Base-by-base conservation (phyloP, 495 filamentous ascomycete species). In the Penicillium fimorum region DNA sequence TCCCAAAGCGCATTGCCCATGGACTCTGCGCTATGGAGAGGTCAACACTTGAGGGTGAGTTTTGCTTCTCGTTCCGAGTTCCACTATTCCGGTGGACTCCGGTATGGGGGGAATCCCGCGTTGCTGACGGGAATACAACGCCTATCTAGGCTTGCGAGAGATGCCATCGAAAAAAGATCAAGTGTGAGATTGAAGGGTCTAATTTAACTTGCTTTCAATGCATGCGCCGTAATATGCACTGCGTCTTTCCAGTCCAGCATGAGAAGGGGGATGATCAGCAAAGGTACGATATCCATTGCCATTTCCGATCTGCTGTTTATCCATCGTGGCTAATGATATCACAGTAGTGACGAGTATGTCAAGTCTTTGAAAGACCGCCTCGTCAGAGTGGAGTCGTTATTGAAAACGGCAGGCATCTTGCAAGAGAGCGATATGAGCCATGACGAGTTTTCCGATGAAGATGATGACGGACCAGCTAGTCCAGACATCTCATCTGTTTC, bases 151-250 rank as follows among this genome's bases (percentile, higher is more conserved):
- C 92, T 48, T 98, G 93, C 77, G 92, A 96, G 66, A 92, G 91
- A 89, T 98, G 94, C 67, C 84, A 90, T 63, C 94, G 91, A 76
- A 96, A 92, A 80, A 97, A 97, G 82, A 95, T 94, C 65, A 96
- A 94, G 74, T 98, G 94, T 71, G 92, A 96, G 69, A 85, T 92
- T 48, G 92, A 95, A 69, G 82, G 89, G 51, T 88, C 90, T 30
- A 78, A 84, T 47, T 13, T 47, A 22, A 17, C 63, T 20, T 98
- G 94, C 76, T 84, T 88, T 12, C 94, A 96, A 72, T 98, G 94
- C 69, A 84, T 84, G 62, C 96, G 96, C 68, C 93, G 96, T 75
- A 94, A 92, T 74, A 91, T 87, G 12, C 87, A 89, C 63, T 97
- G 94, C 73, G 84, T 95, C 57, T 96, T 95, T 67, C 91, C 91